Base-by-base conservation (phyloP, 2,329 filamentous ascomycete genomes). In the Diaporthe sp. region DNA sequence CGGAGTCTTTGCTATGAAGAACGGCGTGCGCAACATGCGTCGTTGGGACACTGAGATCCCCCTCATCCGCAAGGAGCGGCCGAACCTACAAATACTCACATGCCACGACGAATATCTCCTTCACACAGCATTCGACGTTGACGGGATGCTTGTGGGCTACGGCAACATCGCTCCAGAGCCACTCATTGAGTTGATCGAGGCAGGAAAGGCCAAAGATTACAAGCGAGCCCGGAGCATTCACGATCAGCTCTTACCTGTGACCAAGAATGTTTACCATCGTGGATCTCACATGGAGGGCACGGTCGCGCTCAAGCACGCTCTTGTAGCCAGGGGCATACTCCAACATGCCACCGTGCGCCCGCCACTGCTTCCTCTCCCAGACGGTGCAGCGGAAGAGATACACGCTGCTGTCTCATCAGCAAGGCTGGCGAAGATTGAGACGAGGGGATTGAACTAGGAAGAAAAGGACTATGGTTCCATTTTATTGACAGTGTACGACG, bases 1-100 rank as follows among this genome's bases (percentile, higher is more conserved):
- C 1, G 87, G 87, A 38, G 86, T 88, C 8, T 87, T 89, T 60
- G 87, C 87, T 22, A 89, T 89, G 87, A 89, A 89, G 84, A 89
- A 89, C 76, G 88, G 88, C 28, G 88, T 89, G 13, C 85, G 88
- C 71, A 89, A 89, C 79, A 89, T 89, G 87, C 84, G 86, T n/a
- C 85, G 88, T 25, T 89, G 88, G 88, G 87, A 89, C 69, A 87
- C 86, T 0, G 88, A 89, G 79, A 89, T 89, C 75, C 88, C 87
- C 22, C 83, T 89, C 35, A 88, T 89, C 80, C 85, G 86, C 66
- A 79, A 80, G 35, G 82, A 88, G 77, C 84, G 87, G 19, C 60
- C 60, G 4, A 15, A 64, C 25, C 60, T 64, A 2, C 60, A 64
- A n/a, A 30, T 64, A 4, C 40, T 64, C 4, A 64, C 60, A 10